phyloP scores from a whole-genome alignment of 768 basidiomycete species.

The Tylopilus rubrobrunneus region DNA sequence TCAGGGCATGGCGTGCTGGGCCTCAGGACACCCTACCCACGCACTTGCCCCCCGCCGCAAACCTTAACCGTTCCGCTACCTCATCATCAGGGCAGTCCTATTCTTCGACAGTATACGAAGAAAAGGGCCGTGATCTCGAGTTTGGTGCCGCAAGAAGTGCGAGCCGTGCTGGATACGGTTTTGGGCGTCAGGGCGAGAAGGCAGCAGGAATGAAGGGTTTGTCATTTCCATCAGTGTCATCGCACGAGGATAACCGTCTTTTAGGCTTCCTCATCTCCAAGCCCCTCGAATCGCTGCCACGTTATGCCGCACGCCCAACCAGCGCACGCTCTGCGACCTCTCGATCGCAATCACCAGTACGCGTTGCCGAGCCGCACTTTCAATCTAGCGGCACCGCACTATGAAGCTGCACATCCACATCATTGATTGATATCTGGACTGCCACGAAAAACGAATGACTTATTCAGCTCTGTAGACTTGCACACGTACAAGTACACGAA shows the following conservation, averaged over 20 bases:
- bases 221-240: constrained; percentile 7
- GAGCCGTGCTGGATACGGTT: constrained; percentile 61
- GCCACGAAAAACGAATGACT: constrained; percentile 17
- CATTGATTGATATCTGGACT: constrained; percentile 18
- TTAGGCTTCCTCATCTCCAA: constrained; percentile 55
- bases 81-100: constrained; percentile 22
- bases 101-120: constrained; percentile 31
- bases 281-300: constrained; percentile 59
- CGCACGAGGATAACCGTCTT: constrained; percentile 3
- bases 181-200: constrained; percentile 77
- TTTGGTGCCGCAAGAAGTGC: constrained; percentile 16
- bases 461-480: constrained; percentile 10
- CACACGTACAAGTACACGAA: constrained; percentile 6
- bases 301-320: constrained; percentile 45
- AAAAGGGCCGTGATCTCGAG: constrained; percentile 25
- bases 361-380: constrained; percentile 20
- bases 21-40: constrained; percentile 48
- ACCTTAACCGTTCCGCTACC: constrained; percentile 24
- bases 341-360: constrained; percentile 21
- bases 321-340: constrained; percentile 19
- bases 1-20: constrained; percentile 60
- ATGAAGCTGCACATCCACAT: constrained; percentile 15
- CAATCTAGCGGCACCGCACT: constrained; percentile 27
- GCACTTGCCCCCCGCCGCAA: constrained; percentile 30
- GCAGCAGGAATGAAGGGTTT: constrained; percentile 58